A percentile compares a stretch with the other conserved stretches of the same genome.
phyloP scores from a whole-genome alignment of 768 basidiomycete genomes.

The Calocybe gangraenosa region DNA sequence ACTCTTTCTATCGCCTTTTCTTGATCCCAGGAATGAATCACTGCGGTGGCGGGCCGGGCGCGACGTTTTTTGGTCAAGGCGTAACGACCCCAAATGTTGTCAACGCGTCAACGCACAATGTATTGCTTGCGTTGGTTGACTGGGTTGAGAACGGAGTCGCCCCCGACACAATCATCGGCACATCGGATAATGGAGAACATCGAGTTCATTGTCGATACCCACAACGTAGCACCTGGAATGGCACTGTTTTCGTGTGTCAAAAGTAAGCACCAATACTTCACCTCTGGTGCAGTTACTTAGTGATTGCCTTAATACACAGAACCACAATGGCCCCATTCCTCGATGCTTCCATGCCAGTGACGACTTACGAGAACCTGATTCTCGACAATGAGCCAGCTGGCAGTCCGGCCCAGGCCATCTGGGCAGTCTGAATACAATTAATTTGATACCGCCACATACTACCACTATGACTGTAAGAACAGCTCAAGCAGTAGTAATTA shows the following conservation, averaged over 20 bases:
- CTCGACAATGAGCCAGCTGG: too few relatives aligned
- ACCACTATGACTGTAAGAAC: too few relatives aligned
- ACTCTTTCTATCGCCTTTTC: conserved; percentile 11
- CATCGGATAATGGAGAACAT: background rate
- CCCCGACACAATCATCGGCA: conserved; percentile 1
- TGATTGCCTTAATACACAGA: too few relatives aligned
- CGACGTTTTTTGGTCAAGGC: conserved; percentile 1
- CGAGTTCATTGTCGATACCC: conserved; percentile 5
- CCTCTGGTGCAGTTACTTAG: too few relatives aligned
- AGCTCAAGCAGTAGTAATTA: too few relatives aligned
- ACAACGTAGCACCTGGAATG: conserved; percentile 6
- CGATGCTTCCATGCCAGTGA: too few relatives aligned
- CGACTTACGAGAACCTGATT: too few relatives aligned
- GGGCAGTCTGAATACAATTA: too few relatives aligned
- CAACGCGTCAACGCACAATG: conserved; percentile 3
- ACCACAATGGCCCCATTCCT: too few relatives aligned
- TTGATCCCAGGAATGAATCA: conserved; percentile 8
- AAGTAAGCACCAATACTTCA: too few relatives aligned
- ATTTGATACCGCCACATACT: too few relatives aligned
- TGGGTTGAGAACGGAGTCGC: conserved; percentile 3
- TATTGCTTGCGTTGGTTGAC: conserved; percentile 6
- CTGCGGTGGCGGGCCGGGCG: background rate
- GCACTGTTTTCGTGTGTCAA: background rate
- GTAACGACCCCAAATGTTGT: background rate
- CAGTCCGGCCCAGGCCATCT: too few relatives aligned